phyloP scores from a whole-genome alignment of 129 eudicot genomes.

The Heracleum sosnowskyi region DNA sequence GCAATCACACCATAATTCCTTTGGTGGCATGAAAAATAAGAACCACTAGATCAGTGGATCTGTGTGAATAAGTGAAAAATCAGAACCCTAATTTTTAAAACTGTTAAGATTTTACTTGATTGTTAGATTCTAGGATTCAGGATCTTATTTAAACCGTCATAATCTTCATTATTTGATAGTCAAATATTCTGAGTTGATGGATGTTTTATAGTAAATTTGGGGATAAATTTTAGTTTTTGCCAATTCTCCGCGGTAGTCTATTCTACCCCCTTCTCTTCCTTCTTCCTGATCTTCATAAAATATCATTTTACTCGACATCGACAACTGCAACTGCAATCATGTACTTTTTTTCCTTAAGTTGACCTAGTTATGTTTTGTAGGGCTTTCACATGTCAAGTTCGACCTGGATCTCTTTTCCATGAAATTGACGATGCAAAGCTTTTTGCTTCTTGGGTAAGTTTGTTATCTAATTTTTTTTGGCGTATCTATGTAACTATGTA shows the following conservation, averaged over 20 bases:
- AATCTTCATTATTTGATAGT: not conserved
- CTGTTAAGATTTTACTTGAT: not conserved
- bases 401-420: slow-evolving; percentile 85
- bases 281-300: not conserved
- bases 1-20: not conserved
- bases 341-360: not conserved
- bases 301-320: not conserved
- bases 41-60: not conserved
- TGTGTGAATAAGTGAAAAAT: not conserved
- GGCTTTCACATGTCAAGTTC: slow-evolving; percentile 86
- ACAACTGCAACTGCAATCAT: not conserved
- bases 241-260: not conserved
- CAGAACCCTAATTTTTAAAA: not conserved
- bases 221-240: not conserved
- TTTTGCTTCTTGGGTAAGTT: slow-evolving; percentile 90
- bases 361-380: slow-evolving; percentile 30
- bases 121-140: not conserved
- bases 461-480: not conserved
- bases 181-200: not conserved
- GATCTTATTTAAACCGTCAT: not conserved
- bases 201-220: not conserved
- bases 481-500: not conserved
- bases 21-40: not conserved
- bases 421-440: slow-evolving; percentile 76
- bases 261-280: not conserved